Evolutionary conservation across 2,329 filamentous ascomycete species (phyloP), one percentile per base, ranked within the genome.

Genomic region (Fusarium sublunatum): DNA sequence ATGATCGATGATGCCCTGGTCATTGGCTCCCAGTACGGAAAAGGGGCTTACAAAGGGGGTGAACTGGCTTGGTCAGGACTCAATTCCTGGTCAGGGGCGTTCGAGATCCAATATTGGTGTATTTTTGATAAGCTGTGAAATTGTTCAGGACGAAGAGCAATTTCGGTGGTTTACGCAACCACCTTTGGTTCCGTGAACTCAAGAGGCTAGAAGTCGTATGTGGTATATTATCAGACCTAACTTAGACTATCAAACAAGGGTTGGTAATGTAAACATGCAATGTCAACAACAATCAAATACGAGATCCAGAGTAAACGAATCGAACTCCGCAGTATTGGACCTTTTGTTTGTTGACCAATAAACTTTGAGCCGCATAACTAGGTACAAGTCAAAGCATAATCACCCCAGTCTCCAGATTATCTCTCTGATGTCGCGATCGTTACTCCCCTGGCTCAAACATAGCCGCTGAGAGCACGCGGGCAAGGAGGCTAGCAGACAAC

Each of bases 121-220:
- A 55, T 58, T 65, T 65, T 62, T 53, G 54, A 58, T 35, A 47
- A 43, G 49, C 35, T 58, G 50, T 53, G 55, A 68, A 55, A 68
- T 69, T 67, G 57, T 69, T 48, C 51, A 60, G 63, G 55, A 46
- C 45, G 38, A 53, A 11, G n/a, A 57, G 65, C 55, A 70, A 70
- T 70, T 53, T 70, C 65, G 63, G 65, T 32, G 36, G 15, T 63
- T 49, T 52, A 65, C 53, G 62, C 67, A 43, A 35, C 55, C 42
- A 43, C 47, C 36, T 47, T 19, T 19, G 19, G 19, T 19, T 19
- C 19, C 19, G 19, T 19, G 53, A 28, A 34, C 26, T 28, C 39
- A 46, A 54, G 19, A 44, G 31, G 26, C 32, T 28, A 57, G 10
- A 53, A 46, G 35, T 19, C 19, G 19, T 19, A 19, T 41, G 24